Evolutionary conservation across 2,329 filamentous ascomycete species (phyloP).

Genomic region (Sclerotinia sclerotiorum): DNA sequence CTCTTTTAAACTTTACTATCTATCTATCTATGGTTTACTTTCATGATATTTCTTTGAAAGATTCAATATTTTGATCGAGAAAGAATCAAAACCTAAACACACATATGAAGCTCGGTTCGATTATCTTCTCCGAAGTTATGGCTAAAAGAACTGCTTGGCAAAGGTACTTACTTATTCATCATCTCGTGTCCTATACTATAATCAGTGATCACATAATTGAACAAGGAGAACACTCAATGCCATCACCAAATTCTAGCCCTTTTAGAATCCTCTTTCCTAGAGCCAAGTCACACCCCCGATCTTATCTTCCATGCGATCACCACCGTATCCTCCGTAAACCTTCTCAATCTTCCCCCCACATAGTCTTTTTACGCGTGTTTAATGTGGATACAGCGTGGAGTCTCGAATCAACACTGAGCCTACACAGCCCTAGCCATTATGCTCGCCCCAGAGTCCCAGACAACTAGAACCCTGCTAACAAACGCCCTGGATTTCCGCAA

Average conservation of each 20-base stretch:
- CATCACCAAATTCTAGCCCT: neutral
- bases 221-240: neutral
- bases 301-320: slow-evolving; percentile 3
- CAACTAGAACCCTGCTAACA: neutral
- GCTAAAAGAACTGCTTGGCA: neutral
- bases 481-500: slow-evolving; percentile 1
- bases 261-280: neutral
- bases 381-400: slow-evolving; percentile 10
- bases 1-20: neutral
- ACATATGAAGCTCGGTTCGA: neutral
- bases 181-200: neutral
- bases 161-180: neutral
- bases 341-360: slow-evolving; percentile 12
- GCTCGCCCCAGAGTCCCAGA: slow-evolving; percentile 14
- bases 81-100: neutral
- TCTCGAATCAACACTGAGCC: neutral
- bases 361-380: slow-evolving; percentile 7
- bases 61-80: neutral
- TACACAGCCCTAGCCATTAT: slow-evolving; percentile 16
- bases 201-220: neutral
- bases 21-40: neutral
- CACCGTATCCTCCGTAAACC: neutral
- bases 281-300: neutral
- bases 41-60: neutral
- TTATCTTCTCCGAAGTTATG: neutral